Evolutionary conservation across 495 filamentous ascomycete species (phyloP), one percentile per base, ranked within the genome.

Genomic region (Pyrenula massariospora): DNA sequence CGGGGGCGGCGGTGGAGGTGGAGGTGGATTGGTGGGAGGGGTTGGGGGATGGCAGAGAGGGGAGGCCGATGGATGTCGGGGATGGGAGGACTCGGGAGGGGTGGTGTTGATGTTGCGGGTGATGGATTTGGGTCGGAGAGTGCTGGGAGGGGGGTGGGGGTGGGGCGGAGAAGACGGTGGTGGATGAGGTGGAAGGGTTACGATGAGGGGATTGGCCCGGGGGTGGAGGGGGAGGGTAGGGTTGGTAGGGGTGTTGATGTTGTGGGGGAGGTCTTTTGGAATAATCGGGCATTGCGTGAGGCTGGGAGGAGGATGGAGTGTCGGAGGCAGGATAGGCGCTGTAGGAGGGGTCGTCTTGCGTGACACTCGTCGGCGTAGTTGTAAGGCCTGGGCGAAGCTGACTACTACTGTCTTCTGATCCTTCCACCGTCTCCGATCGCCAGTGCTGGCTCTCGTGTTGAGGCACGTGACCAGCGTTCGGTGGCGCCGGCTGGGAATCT

Each of bases 21-120:
- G 31, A 5, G 15, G 31, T 42, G 54, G 19, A 49, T 20, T 49
- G 54, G 22, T 47, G 52, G 22, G 48, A 57, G 58, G 48, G 31
- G 31, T 42, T 42, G 5, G 31, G 31, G 31, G 31, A 42, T 8
- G 31, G 31, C 8, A 42, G 31, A 47, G 48, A 52, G 54, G 48
- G 48, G 49, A 22, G 21, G 52, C 15, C 8, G 31, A 42, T 42
- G 31, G 31, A 42, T 5, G 31, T 42, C 31, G 31, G 31, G 31
- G 31, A 42, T 42, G 31, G 31, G 31, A 42, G 31, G 31, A 42
- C 31, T 8, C 31, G 31, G 31, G 31, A 31, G 31, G 1, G 48
- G 25, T 53, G 48, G 58, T 22, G 31, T 8, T 5, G 31, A 15
- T 5, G 31, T 8, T 8, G 31, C 31, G 31, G 31, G 15, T 5